These are phyloP conservation scores for Paspalum notatum DNA, from an alignment of 176 grass and related monocot genomes.

Conservation along the genomic window DNA sequence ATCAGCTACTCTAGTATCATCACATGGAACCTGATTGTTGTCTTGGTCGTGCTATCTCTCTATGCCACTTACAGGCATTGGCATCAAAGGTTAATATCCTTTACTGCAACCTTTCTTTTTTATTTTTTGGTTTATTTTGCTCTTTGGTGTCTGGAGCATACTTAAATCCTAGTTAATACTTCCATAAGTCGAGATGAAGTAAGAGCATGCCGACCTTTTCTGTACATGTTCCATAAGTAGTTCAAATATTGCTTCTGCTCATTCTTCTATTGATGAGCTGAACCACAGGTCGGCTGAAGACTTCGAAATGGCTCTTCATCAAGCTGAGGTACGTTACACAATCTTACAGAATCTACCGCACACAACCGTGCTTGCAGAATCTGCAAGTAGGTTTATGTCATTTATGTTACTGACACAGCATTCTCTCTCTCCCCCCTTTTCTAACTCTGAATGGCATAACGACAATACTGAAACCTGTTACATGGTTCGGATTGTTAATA, in stretches of 20 bases:
- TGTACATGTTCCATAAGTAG: not conserved
- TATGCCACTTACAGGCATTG: slow-evolving; percentile 63
- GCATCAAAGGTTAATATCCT: slow-evolving; percentile 56
- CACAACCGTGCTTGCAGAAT: slow-evolving; percentile 10
- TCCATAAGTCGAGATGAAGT: not conserved
- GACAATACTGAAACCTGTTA: not conserved
- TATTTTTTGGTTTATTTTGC: slow-evolving; percentile 1
- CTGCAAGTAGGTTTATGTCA: not conserved
- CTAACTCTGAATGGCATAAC: not conserved
- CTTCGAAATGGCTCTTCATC: slow-evolving; percentile 39
- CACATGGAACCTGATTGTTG: slow-evolving; percentile 57
- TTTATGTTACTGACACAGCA: slow-evolving; percentile 23
- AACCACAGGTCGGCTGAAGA: slow-evolving; percentile 37
- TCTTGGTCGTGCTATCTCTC: slow-evolving; percentile 69
- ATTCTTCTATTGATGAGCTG: slow-evolving; percentile 30
- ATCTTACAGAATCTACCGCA: slow-evolving; percentile 10
- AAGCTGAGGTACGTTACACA: slow-evolving; percentile 38
- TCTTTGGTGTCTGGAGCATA: not conserved
- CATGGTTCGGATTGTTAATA: slow-evolving; percentile 18
- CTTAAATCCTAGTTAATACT: slow-evolving; percentile 15
- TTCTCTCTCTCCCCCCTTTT: not conserved
- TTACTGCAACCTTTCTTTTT: not conserved
- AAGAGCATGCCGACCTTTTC: not conserved
- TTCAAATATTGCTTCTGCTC: not conserved
- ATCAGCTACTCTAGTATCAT: slow-evolving; percentile 66